These are phyloP conservation scores for Dendrobium catenatum DNA, from an alignment of 106 monocot genomes.

Conservation along the genomic window DNA sequence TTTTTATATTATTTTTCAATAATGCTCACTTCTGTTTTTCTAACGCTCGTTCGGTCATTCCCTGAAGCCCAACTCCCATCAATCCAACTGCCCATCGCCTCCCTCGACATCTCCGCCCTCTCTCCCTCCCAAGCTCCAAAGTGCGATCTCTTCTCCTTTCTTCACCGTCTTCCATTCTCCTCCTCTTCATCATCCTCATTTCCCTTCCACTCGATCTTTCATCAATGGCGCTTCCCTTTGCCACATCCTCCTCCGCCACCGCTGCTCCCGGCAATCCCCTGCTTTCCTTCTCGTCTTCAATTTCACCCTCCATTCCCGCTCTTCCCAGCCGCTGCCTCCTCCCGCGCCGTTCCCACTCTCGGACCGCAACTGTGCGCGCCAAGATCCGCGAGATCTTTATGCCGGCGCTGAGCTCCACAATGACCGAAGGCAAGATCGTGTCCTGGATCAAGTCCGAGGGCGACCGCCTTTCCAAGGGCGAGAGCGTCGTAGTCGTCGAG, in stretches of 20 bases:
- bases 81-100: neutral
- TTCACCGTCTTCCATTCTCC: no score
- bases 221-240: conserved; percentile 31
- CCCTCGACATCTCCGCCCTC: neutral
- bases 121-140: neutral
- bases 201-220: neutral
- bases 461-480: conserved; percentile 83
- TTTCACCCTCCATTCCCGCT: conserved; percentile 2
- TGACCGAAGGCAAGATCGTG: conserved; percentile 99
- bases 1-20: no score
- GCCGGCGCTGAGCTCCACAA: conserved; percentile 98
- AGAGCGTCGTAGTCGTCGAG: conserved; percentile 93
- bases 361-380: conserved; percentile 25
- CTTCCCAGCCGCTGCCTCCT: conserved; percentile 1
- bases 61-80: neutral
- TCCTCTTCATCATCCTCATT: neutral
- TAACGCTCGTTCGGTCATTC: no score
- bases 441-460: conserved; percentile 88
- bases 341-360: neutral
- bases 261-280: neutral
- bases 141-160: neutral
- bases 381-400: conserved; percentile 99
- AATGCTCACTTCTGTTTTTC: no score
- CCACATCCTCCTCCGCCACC: neutral
- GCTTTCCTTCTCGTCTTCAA: conserved; percentile 21